Percentiles rank a stretch among this genome's conserved stretches.
Conservation (phyloP, 2,329 filamentous ascomycete species). For the Fusarium globosum region DNA sequence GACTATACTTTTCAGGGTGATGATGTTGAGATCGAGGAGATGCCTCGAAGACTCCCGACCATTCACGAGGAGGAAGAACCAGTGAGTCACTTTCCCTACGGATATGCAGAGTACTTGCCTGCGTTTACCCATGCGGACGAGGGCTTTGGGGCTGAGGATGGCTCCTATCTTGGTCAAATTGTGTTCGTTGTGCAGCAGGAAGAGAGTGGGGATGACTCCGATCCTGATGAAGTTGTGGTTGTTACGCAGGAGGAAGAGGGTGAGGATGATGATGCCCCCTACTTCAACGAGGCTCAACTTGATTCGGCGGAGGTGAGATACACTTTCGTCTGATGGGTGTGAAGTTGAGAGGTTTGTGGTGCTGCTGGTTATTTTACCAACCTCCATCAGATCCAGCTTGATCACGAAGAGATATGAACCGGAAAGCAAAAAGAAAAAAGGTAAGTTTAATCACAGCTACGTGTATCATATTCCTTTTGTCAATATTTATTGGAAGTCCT, state of each 20-base stretch:
- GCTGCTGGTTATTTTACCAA: not conserved
- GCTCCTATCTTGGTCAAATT: no score
- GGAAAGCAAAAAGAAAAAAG: not conserved
- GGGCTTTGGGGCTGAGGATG: not conserved
- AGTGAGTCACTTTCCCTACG: not conserved
- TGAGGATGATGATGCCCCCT: not conserved
- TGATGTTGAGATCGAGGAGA: not conserved
- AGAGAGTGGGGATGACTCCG: not conserved
- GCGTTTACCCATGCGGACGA: no score
- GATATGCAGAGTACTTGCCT: no score
- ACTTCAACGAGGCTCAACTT: not conserved
- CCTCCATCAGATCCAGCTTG: not conserved
- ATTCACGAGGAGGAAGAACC: not conserved
- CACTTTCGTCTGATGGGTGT: not conserved
- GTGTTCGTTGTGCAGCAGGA: not conserved
- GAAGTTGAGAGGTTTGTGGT: not conserved
- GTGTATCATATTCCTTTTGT: not conserved
- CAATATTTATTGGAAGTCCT: not conserved
- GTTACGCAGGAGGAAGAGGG: not conserved
- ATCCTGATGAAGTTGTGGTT: not conserved
- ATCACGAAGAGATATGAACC: not conserved
- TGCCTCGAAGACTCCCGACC: not conserved
- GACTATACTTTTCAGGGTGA: not conserved
- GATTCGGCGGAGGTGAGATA: not conserved
- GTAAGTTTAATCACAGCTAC: not conserved